These are phyloP conservation scores for Saccharomycopsis oosterbeekiorum DNA, from an alignment of 805 yeast genomes.

Conservation along the genomic window DNA sequence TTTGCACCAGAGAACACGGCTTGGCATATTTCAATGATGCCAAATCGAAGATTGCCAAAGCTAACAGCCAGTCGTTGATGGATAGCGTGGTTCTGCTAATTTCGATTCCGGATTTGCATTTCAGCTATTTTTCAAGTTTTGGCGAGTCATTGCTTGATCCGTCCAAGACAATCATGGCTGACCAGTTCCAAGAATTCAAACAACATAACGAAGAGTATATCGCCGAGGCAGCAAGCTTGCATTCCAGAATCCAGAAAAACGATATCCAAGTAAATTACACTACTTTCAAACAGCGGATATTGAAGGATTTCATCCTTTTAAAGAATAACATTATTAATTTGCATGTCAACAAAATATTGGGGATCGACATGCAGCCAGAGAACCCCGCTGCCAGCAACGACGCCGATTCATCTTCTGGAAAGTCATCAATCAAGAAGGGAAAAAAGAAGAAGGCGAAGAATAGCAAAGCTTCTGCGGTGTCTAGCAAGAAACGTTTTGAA, in stretches of 20 bases:
- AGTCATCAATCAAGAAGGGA: neutral
- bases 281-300: neutral
- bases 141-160: neutral
- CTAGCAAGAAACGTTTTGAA: neutral
- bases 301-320: neutral
- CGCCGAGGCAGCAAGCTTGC: slow-evolving; percentile 9
- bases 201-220: slow-evolving; percentile 4
- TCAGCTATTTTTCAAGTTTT: neutral
- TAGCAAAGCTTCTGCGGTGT: slow-evolving; percentile 16
- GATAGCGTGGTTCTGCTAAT: neutral
- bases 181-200: slow-evolving; percentile 4
- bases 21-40: slow-evolving; percentile 27
- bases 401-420: neutral
- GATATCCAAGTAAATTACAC: neutral
- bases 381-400: neutral
- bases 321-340: neutral
- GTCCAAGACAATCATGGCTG: neutral
- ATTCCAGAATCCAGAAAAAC: neutral
- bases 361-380: neutral
- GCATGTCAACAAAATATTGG: neutral
- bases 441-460: neutral
- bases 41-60: slow-evolving; percentile 19
- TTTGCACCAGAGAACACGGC: slow-evolving; percentile 72
- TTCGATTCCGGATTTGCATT: neutral
- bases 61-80: neutral